phyloP scores from a whole-genome alignment of 108 stramenopile genomes.

The Chaetoceros muelleri region DNA sequence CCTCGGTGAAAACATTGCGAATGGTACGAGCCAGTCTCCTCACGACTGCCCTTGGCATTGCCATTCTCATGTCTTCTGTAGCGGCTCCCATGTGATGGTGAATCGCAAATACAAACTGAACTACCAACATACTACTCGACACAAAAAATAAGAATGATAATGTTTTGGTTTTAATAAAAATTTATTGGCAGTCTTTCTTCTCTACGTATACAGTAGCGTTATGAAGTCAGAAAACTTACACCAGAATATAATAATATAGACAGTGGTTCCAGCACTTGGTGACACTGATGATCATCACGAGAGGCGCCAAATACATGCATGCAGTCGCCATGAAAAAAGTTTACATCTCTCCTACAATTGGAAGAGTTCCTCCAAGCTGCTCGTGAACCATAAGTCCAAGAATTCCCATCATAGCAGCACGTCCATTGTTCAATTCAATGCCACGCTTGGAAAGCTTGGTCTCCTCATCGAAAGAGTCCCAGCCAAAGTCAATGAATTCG shows the following conservation, averaged over 20 bases:
- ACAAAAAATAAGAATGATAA: no score
- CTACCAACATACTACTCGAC: no score
- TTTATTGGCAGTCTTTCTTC: no score
- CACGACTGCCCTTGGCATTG: conserved; percentile 2
- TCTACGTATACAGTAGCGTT: no score
- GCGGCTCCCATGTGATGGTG: conserved; percentile 2
- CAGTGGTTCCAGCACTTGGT: no score
- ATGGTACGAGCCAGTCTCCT: conserved; percentile 2
- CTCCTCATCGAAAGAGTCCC: conserved; percentile 50
- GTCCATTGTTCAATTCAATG: conserved; percentile 89
- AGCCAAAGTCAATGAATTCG: conserved; percentile 66
- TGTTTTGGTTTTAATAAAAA: no score
- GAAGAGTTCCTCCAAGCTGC: conserved; percentile 33
- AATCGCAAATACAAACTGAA: no score
- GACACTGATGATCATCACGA: no score
- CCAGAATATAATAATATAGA: no score
- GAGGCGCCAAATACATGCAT: no score
- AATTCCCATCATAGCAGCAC: conserved; percentile 87
- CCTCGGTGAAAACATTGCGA: not conserved
- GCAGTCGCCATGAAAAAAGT: no score
- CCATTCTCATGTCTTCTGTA: conserved; percentile 12
- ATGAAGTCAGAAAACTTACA: no score
- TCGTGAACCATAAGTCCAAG: conserved; percentile 85
- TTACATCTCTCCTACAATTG: conserved; percentile 25
- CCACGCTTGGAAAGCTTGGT: conserved; percentile 66